These are phyloP conservation scores for Trichosporon coremiiforme DNA, from an alignment of 1,284 basidiomycete genomes.

Conservation along the genomic window DNA sequence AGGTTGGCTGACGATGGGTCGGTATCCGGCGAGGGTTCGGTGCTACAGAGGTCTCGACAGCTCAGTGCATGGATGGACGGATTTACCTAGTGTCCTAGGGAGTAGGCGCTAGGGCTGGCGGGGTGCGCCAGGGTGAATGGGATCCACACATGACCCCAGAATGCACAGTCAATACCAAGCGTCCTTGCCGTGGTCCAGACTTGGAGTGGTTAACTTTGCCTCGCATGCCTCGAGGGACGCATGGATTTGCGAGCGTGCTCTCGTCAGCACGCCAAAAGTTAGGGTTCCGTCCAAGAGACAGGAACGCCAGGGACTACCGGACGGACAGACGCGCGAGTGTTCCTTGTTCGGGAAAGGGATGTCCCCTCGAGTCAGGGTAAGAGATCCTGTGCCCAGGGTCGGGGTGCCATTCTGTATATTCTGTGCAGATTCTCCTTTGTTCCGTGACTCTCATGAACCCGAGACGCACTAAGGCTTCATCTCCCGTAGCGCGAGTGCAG, in stretches of 20 bases:
- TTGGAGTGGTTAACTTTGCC: background rate
- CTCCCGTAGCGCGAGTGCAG: conserved; percentile 7
- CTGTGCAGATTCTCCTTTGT: conserved; percentile 2
- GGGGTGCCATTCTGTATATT: background rate
- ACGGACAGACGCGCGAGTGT: conserved; percentile 6
- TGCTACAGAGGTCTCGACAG: background rate
- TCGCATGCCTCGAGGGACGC: background rate
- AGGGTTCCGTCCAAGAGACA: background rate
- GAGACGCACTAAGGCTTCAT: background rate
- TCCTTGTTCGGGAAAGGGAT: background rate
- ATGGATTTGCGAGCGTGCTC: background rate
- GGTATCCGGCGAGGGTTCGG: too few relatives aligned
- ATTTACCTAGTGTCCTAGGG: too few relatives aligned
- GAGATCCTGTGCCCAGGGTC: background rate
- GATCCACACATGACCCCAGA: conserved; percentile 15
- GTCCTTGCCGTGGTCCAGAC: background rate
- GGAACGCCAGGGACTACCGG: conserved; percentile 17
- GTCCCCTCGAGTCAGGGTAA: background rate
- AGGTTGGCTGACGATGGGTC: background rate
- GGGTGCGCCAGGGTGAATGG: background rate
- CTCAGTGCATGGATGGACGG: too few relatives aligned
- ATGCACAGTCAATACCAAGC: conserved; percentile 4
- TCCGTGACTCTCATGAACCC: background rate
- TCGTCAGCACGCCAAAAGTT: background rate
- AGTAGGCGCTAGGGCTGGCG: background rate